Evolutionary conservation across 495 filamentous ascomycete genomes (phyloP).

Genomic region (Neurospora intermedia): DNA sequence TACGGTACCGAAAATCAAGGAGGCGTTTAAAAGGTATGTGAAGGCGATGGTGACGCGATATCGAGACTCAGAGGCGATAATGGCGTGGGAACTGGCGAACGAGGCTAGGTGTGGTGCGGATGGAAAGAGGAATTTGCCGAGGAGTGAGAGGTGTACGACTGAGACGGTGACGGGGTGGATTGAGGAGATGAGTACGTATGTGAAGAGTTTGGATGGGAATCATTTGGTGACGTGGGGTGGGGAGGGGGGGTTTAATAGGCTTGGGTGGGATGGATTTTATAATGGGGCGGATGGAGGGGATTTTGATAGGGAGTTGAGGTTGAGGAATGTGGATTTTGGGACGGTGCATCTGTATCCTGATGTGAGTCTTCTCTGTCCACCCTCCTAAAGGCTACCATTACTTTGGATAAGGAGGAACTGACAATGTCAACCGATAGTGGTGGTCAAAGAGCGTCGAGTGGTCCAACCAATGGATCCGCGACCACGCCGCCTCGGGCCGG

Average conservation of each 20-base stretch:
- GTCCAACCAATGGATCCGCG: constrained; percentile 48
- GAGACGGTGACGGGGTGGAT: constrained; percentile 36
- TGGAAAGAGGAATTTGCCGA: not conserved
- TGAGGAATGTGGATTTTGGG: constrained; percentile 53
- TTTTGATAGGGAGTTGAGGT: constrained; percentile 48
- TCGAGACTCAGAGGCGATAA: constrained; percentile 33
- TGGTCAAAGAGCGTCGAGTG: constrained; percentile 24
- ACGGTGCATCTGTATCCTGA: constrained; percentile 58
- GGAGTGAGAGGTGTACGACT: constrained; percentile 24
- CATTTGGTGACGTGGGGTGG: constrained; percentile 44
- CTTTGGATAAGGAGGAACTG: not conserved
- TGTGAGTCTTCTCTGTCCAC: not conserved
- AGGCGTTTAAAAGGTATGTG: constrained; percentile 43
- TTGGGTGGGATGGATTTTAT: constrained; percentile 45
- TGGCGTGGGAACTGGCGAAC: constrained; percentile 48
- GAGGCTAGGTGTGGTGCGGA: constrained; percentile 33
- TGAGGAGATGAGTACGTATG: constrained; percentile 33
- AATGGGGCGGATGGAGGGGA: constrained; percentile 49
- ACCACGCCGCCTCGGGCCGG: constrained; percentile 46
- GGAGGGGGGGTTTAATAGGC: constrained; percentile 36
- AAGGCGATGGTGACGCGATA: constrained; percentile 38
- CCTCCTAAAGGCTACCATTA: not conserved
- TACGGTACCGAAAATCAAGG: constrained; percentile 25
- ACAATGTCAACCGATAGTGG: not conserved
- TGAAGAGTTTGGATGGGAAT: constrained; percentile 39